phyloP scores from a whole-genome alignment of 192 early-diverging fungal species.

The Rhizophagus sp. region DNA sequence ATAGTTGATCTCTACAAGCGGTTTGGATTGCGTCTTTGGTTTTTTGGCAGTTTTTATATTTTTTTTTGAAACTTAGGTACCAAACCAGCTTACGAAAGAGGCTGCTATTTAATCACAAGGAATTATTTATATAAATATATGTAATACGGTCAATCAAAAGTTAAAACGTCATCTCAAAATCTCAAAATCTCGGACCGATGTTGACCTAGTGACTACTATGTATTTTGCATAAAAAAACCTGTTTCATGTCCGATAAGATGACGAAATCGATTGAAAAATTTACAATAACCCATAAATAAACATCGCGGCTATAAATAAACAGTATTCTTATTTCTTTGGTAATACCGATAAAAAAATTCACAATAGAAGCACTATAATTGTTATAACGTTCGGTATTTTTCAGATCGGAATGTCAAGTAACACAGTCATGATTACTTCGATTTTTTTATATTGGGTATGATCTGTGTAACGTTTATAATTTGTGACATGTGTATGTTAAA shows the following conservation, averaged over 20 bases:
- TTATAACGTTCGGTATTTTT: neutral
- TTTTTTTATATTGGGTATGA: neutral
- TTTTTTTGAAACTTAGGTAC: slow-evolving; percentile 3
- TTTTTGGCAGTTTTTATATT: slow-evolving; percentile 13
- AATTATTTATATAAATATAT: neutral
- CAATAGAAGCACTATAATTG: too few species aligned
- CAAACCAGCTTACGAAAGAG: slow-evolving; percentile 17
- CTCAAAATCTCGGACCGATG: neutral
- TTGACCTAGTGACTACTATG: neutral
- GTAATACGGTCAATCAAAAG: neutral
- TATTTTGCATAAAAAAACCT: too few species aligned
- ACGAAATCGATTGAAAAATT: too few species aligned
- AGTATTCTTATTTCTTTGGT: too few species aligned
- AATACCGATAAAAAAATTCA: too few species aligned
- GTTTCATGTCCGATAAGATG: too few species aligned
- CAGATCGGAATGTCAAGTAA: neutral
- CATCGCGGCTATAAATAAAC: too few species aligned
- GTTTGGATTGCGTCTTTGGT: neutral
- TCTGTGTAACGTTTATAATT: too few species aligned
- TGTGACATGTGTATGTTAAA: too few species aligned
- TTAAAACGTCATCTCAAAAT: neutral
- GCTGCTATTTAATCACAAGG: neutral
- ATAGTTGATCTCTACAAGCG: neutral
- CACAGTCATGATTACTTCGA: neutral
- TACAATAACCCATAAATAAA: too few species aligned